Percentiles rank a stretch among this genome's conserved stretches.
phyloP scores from a whole-genome alignment of 306 rosid species.

The Comarum palustre region DNA sequence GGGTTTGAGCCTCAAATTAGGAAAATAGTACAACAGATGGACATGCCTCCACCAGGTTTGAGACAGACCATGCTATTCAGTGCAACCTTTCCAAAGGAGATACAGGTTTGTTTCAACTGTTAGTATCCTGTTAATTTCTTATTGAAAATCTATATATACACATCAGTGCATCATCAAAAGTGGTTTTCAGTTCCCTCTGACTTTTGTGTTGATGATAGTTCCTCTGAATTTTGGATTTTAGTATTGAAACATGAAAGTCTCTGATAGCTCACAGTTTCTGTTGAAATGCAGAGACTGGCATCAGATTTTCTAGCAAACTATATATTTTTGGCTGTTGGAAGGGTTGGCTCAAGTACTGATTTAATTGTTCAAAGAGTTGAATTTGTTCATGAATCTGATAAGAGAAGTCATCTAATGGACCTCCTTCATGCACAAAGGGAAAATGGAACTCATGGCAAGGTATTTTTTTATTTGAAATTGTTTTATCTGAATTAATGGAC shows the following conservation, averaged over 20 bases:
- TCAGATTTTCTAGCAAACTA: constrained; percentile 84
- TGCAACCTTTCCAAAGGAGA: constrained; percentile 85
- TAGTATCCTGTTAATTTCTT: neutral
- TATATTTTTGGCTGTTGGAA: constrained; percentile 91
- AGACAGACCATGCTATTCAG: constrained; percentile 80
- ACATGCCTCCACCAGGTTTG: constrained; percentile 76
- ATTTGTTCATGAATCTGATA: constrained; percentile 81
- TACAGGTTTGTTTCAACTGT: constrained; percentile 55
- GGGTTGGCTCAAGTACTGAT: constrained; percentile 97
- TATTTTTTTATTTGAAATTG: constrained; percentile 19
- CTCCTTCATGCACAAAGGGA: constrained; percentile 96
- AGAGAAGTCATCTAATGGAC: constrained; percentile 96
- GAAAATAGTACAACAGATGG: constrained; percentile 79
- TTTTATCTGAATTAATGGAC: constrained; percentile 1
- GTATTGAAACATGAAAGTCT: constrained; percentile 12
- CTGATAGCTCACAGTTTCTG: constrained; percentile 21
- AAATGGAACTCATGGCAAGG: constrained; percentile 70
- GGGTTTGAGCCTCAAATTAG: constrained; percentile 96
- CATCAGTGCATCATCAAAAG: neutral
- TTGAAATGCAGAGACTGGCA: constrained; percentile 71
- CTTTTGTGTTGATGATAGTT: neutral
- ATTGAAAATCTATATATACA: neutral
- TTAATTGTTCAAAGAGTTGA: constrained; percentile 92
- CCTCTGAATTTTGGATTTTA: constrained; percentile 1
- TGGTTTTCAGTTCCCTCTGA: neutral